Percentiles rank a stretch among this genome's conserved stretches.
Evolutionary conservation across 495 filamentous ascomycete genomes (phyloP).

Genomic region (Podospora sp.): DNA sequence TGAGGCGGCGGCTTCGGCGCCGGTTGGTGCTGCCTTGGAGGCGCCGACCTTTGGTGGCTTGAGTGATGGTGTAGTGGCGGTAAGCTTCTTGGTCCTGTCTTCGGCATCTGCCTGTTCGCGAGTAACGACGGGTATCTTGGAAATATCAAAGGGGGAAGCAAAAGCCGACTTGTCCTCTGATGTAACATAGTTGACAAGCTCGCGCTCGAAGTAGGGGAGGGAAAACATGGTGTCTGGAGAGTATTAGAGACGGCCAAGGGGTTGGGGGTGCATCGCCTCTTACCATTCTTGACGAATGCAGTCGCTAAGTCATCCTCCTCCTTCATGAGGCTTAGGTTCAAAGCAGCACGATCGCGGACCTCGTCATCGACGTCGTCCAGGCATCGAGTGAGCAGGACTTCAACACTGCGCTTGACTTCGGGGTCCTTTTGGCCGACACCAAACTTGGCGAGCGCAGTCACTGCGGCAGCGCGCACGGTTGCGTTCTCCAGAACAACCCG

Average conservation of each 20-base stretch:
- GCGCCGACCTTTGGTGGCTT: conserved; percentile 87
- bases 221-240: conserved; percentile 79
- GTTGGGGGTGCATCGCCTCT: conserved; percentile 25
- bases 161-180: conserved; percentile 85
- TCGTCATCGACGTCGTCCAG: conserved; percentile 98
- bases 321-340: conserved; percentile 88
- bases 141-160: conserved; percentile 82
- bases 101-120: conserved; percentile 97
- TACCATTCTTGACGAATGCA: conserved; percentile 90
- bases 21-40: conserved; percentile 69
- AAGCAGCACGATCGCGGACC: conserved; percentile 90
- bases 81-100: conserved; percentile 94
- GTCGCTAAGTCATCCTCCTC: conserved; percentile 81
- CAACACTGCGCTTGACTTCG: conserved; percentile 93
- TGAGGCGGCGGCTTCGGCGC: conserved; percentile 70
- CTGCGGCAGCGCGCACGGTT: conserved; percentile 91
- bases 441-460: conserved; percentile 95
- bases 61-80: conserved; percentile 86
- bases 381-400: conserved; percentile 89
- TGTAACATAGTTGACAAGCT: conserved; percentile 97
- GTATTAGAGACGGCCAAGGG: conserved; percentile 40
- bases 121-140: conserved; percentile 88
- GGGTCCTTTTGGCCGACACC: conserved; percentile 95
- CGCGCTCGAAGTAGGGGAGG: conserved; percentile 93
- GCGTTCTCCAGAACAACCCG: conserved; percentile 97